Evolutionary conservation across 2,329 filamentous ascomycete genomes (phyloP).

Genomic region (Cordyceps farinosa): DNA sequence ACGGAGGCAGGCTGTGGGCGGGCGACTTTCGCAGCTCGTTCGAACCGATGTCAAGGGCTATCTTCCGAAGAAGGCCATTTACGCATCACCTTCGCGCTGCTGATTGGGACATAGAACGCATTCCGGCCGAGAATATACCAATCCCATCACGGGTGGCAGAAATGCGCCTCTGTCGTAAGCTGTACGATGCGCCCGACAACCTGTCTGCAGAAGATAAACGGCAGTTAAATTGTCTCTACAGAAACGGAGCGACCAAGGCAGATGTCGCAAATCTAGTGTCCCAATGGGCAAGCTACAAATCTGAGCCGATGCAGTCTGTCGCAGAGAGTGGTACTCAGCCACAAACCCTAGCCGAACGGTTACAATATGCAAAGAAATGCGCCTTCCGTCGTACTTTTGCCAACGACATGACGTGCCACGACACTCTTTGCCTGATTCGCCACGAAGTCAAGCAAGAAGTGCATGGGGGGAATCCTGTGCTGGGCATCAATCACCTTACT

Average conservation of each 20-base stretch:
- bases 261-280: too few species aligned
- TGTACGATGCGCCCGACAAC: too few species aligned
- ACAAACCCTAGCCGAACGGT: too few species aligned
- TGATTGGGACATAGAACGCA: slow-evolving; percentile 33
- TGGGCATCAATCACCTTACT: slow-evolving; percentile 29
- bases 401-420: too few species aligned
- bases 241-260: too few species aligned
- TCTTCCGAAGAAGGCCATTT: not conserved
- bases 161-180: slow-evolving; percentile 25
- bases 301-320: too few species aligned
- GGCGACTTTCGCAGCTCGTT: too few species aligned
- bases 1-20: too few species aligned
- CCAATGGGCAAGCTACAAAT: too few species aligned
- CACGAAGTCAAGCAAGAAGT: not conserved
- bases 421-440: too few species aligned
- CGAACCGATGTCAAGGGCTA: not conserved
- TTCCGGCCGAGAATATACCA: slow-evolving; percentile 33
- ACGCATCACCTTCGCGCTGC: slow-evolving; percentile 29
- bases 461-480: not conserved
- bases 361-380: not conserved
- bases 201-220: not conserved
- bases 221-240: not conserved
- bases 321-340: not conserved
- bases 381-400: too few species aligned
- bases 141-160: slow-evolving; percentile 24